A percentile compares a stretch with the other conserved stretches of the same genome.
These are phyloP conservation scores for Didymella glomerata DNA, from an alignment of 2,329 filamentous ascomycete genomes.

Conservation along the genomic window DNA sequence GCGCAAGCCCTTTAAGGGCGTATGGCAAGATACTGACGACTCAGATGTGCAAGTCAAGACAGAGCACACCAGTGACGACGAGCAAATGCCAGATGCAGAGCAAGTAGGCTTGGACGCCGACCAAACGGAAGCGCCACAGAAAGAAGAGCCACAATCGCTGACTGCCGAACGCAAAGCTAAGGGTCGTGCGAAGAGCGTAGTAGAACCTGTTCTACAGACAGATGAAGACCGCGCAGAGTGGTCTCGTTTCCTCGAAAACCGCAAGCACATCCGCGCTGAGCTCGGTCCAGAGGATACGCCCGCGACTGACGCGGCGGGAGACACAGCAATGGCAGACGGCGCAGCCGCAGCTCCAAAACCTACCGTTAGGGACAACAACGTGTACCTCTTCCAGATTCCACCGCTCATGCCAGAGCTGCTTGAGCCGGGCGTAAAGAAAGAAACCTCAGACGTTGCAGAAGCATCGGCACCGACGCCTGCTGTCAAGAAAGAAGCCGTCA, in stretches of 20 bases:
- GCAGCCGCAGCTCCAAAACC: slow-evolving; percentile 29
- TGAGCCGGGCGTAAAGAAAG: slow-evolving; percentile 49
- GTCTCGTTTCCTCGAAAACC: slow-evolving; percentile 57
- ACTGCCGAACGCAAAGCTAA: slow-evolving; percentile 45
- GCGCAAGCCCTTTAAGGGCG: slow-evolving; percentile 55
- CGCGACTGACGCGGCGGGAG: slow-evolving; percentile 53
- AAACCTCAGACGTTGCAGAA: slow-evolving; percentile 32
- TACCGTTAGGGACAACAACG: slow-evolving; percentile 59
- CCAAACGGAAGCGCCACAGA: slow-evolving; percentile 25
- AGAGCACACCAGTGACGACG: slow-evolving; percentile 62
- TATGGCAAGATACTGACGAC: slow-evolving; percentile 55
- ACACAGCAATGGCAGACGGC: slow-evolving; percentile 49
- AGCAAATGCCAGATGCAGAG: slow-evolving; percentile 43
- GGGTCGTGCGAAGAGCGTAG: slow-evolving; percentile 25
- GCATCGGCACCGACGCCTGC: slow-evolving; percentile 20
- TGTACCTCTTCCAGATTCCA: slow-evolving; percentile 71
- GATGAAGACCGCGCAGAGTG: slow-evolving; percentile 62
- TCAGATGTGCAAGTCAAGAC: slow-evolving; percentile 58
- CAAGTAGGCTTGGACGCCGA: slow-evolving; percentile 33
- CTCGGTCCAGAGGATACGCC: slow-evolving; percentile 51
- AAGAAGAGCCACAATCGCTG: slow-evolving; percentile 45
- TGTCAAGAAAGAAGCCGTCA: slow-evolving; percentile 28
- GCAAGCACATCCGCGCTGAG: slow-evolving; percentile 58
- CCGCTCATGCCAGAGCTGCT: slow-evolving; percentile 67
- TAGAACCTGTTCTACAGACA: slow-evolving; percentile 59